phyloP scores from a whole-genome alignment of 2,329 filamentous ascomycete species.

The Chalaropsis ovoidea region DNA sequence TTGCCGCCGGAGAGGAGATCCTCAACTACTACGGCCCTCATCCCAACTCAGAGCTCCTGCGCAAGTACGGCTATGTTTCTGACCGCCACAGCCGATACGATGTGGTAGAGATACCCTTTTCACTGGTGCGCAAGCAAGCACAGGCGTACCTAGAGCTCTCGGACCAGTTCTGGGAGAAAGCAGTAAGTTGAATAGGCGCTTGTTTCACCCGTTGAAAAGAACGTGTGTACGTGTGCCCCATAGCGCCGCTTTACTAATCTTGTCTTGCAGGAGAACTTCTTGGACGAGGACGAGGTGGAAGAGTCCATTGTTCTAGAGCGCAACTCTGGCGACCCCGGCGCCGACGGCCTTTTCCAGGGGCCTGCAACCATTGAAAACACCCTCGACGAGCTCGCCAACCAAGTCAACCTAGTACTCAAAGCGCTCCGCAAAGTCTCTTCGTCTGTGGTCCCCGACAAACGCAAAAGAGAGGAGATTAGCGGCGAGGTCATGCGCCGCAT shows the following conservation, averaged over 20 bases:
- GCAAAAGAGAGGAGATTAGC: conserved; percentile 40
- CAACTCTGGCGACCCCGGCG: conserved; percentile 42
- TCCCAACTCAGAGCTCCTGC: conserved; percentile 68
- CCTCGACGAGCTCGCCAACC: conserved; percentile 43
- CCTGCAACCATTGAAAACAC: conserved; percentile 35
- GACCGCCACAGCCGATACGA: conserved; percentile 67
- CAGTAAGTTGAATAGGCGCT: conserved; percentile 33
- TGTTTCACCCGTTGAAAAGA: not conserved
- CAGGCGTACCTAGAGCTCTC: conserved; percentile 35
- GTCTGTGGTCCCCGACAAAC: conserved; percentile 40
- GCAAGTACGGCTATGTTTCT: conserved; percentile 82
- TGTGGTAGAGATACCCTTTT: conserved; percentile 66
- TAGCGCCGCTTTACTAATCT: conserved; percentile 27
- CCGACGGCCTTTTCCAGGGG: conserved; percentile 38
- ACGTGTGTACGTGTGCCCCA: not conserved
- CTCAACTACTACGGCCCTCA: conserved; percentile 85
- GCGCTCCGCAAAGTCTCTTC: conserved; percentile 38
- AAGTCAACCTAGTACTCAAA: conserved; percentile 44
- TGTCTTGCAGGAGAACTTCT: conserved; percentile 31
- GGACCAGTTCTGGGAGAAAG: conserved; percentile 35
- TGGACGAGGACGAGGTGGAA: conserved; percentile 60
- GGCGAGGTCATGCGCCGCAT: conserved; percentile 35
- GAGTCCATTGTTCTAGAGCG: conserved; percentile 62
- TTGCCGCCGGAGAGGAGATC: conserved; percentile 63
- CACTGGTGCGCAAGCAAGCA: conserved; percentile 43